Evolutionary conservation across 495 filamentous ascomycete species (phyloP).

Genomic region (Aspergillus conjunctus): DNA sequence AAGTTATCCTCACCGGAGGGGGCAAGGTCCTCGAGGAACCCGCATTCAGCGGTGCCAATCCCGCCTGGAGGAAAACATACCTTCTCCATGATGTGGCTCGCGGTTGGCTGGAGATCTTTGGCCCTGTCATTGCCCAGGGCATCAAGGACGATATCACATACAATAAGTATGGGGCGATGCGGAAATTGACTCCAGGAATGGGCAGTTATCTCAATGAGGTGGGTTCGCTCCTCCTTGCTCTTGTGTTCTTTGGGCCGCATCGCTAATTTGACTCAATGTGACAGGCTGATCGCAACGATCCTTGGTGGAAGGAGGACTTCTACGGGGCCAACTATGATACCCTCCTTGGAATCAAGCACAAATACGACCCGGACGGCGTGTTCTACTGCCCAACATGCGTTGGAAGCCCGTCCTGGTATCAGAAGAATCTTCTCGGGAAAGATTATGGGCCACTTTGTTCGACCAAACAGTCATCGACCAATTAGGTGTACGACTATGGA

Average conservation of each 20-base stretch:
- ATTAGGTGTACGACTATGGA: not conserved
- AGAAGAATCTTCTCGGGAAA: slow-evolving; percentile 7
- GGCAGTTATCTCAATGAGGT: slow-evolving; percentile 48
- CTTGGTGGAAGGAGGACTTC: slow-evolving; percentile 25
- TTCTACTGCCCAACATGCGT: slow-evolving; percentile 56
- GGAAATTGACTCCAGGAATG: slow-evolving; percentile 31
- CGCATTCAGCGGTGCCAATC: slow-evolving; percentile 39
- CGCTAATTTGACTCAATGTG: too few relatives aligned
- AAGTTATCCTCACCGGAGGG: slow-evolving; percentile 41
- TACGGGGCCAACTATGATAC: slow-evolving; percentile 35
- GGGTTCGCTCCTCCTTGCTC: not conserved
- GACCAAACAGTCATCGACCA: not conserved
- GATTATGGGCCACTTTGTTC: slow-evolving; percentile 22
- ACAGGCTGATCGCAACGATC: slow-evolving; percentile 23
- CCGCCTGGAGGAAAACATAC: slow-evolving; percentile 48
- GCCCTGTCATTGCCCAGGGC: slow-evolving; percentile 38
- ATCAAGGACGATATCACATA: slow-evolving; percentile 52
- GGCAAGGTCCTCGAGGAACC: slow-evolving; percentile 36
- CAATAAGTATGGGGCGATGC: slow-evolving; percentile 50
- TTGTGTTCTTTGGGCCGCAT: not conserved
- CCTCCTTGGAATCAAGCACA: slow-evolving; percentile 50
- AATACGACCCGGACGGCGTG: slow-evolving; percentile 52
- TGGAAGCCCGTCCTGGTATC: slow-evolving; percentile 49
- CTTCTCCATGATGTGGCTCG: slow-evolving; percentile 42
- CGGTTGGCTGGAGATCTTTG: slow-evolving; percentile 33